Base-by-base conservation (phyloP, 345 rosid species). In the Erucastrum elatum region DNA sequence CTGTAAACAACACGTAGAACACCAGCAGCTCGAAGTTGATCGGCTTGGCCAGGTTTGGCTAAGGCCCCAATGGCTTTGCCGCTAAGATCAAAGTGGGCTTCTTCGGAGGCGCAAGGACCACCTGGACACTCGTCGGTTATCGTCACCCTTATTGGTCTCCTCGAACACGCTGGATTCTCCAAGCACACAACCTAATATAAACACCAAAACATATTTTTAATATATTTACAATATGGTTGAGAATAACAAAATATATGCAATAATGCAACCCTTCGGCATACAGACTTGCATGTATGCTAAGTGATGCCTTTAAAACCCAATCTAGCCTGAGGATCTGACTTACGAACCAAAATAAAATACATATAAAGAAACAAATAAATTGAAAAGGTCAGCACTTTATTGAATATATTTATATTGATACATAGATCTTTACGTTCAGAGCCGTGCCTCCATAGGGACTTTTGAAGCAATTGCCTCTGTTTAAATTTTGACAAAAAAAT, bases 101-200 rank as follows among this genome's bases (percentile, higher is more conserved):
- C 44, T 16, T 86, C 91, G 0, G 88, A 65, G 13, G 75, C 33
- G 34, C 96, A 87, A 9, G 63, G 63, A 25, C 63, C 63, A 58
- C 87, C 90, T 0, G 96, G 91, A 64, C 94, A 94, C 39, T 83
- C 84, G 68, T 94, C 97, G 0, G 92, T 88, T 63, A 94, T 86
- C 0, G 87, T 86, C 2, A 90, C 88, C 0, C 77, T 88, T 58
- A 86, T 86, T 6, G 90, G 90, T 5, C 75, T 78, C n/a, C 82
- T 84, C 0, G 98, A 90, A 67, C 95, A 92, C 16, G 87, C 97
- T 1, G 82, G 59, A 64, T 90, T 82, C 1, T 66, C 64, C 0
- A 69, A 79, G 82, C 98, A 94, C 80, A 84, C 82, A 59, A 89
- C 88, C 96, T 89, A 51, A 69, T 27, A 49, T 8, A 25, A 58